Evolutionary conservation across 148 eudicot genomes (phyloP), one percentile per base, ranked within the genome.

Genomic region (Nepenthes mirabilis): DNA sequence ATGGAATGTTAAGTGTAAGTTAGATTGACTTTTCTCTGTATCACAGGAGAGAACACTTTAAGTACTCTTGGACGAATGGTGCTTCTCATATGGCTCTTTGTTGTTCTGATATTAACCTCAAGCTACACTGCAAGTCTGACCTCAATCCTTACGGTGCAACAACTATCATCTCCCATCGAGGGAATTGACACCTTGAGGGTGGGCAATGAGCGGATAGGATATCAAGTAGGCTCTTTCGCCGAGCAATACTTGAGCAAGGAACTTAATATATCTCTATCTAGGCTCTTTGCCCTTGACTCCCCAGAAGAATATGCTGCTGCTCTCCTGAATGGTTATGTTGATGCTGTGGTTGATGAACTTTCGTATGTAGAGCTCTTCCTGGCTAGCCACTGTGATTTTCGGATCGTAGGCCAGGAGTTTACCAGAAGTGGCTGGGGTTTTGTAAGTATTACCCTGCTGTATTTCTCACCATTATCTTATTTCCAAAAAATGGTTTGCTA

Each of bases 81-180:
- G 66, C 66, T 93, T 59, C 61, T 93, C 57, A 66, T 89, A 74
- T 93, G 97, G 99, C 91, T 93, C 52, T 93, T 93, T 68, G 97
- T 93, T 59, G 99, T 93, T 58, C 70, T 93, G 76, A 93, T 93
- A 56, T 78, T 93, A 62, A 88, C 90, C 62, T 93, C 99, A 37
- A 89, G 99, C 70, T 93, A 93, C 60, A 88, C 99, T 37, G 99
- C 99, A 52, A 89, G 95, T 76, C 79, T 93, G 72, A 93, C 99
- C 35, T 93, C 99, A 12, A 86, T 93, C 63, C 87, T 93, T 58
- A 93, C 99, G 1, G 99, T 93, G 61, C 96, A 89, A 75, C 97
- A 91, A 59, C 70, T 91, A 67, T 79, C 81, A 61, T 91, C 95
- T 65, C 83, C 86, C 33, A 80, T 87, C 60, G 83, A 82, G 70